Conservation (phyloP, 1,139 yeast species). For the Fermentozyma sake region DNA sequence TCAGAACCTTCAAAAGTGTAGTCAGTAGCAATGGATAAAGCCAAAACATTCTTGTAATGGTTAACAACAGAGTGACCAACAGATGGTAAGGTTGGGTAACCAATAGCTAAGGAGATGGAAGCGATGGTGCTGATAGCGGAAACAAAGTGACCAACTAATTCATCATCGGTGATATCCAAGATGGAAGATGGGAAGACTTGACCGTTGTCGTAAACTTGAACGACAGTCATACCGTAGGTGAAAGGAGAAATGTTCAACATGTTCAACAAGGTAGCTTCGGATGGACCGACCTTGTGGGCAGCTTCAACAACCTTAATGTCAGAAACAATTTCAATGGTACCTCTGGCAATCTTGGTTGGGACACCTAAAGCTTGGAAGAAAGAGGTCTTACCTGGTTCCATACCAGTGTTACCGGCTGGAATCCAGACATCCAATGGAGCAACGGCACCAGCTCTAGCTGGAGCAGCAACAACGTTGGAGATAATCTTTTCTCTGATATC, state of each 20-base stretch:
- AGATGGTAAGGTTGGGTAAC: constrained; percentile 99
- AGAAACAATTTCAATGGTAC: constrained; percentile 98
- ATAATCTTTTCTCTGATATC: constrained; percentile 81
- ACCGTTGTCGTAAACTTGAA: constrained; percentile 97
- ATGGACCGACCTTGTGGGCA: constrained; percentile 92
- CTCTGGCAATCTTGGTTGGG: constrained; percentile 99
- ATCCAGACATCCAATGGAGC: constrained; percentile 98
- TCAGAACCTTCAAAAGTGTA: constrained; percentile 99
- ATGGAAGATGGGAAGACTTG: constrained; percentile 95
- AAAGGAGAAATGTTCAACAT: constrained; percentile 99
- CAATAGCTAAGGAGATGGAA: constrained; percentile 93
- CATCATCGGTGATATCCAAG: constrained; percentile 98
- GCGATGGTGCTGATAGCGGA: constrained; percentile 93
- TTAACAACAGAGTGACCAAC: constrained; percentile 98
- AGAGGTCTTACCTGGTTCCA: constrained; percentile 99
- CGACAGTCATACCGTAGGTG: constrained; percentile 96
- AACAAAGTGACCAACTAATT: constrained; percentile 87
- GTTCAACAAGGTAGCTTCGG: constrained; percentile 98
- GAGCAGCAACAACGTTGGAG: constrained; percentile 98
- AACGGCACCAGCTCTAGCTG: constrained; percentile 99
- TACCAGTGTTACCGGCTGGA: constrained; percentile 99
- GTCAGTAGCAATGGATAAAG: constrained; percentile 97
- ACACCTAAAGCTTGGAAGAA: constrained; percentile 99
- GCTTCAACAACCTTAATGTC: constrained; percentile 94
- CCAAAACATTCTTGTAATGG: constrained; percentile 98